These are phyloP conservation scores for Dactylonectria estremocensis DNA, from an alignment of 2,329 filamentous ascomycete genomes.

Conservation along the genomic window DNA sequence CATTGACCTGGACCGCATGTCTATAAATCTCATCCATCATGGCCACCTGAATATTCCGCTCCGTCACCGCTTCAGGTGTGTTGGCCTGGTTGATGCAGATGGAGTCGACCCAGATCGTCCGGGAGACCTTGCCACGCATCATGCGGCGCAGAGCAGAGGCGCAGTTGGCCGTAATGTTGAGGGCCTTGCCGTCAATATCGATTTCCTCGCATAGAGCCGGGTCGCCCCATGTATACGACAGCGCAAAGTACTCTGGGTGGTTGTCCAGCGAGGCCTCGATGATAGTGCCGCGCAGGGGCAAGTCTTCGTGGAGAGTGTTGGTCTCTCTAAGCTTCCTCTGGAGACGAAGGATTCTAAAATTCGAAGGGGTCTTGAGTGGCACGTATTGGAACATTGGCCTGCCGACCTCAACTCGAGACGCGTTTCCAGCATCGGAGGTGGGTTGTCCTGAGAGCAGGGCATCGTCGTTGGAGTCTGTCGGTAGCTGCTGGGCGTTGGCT, in stretches of 20 bases:
- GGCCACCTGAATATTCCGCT: background rate
- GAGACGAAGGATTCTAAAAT: background rate
- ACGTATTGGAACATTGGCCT: background rate
- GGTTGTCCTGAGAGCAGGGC: background rate
- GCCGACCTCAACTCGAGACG: background rate
- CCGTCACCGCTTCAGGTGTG: background rate
- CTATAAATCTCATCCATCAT: background rate
- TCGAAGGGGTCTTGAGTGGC: background rate
- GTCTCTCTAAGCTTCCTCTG: background rate
- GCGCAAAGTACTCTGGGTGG: background rate
- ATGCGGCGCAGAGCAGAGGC: background rate
- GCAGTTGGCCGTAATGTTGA: conserved; percentile 1
- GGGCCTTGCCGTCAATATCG: background rate
- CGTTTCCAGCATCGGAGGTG: background rate
- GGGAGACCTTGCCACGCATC: background rate
- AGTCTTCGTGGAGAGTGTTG: background rate
- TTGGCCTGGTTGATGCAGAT: background rate
- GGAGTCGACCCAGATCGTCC: background rate
- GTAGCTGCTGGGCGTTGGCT: background rate
- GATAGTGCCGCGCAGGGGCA: background rate
- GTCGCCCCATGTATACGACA: background rate
- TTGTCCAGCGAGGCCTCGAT: background rate
- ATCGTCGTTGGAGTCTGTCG: background rate
- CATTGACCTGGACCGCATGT: background rate
- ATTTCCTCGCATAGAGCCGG: background rate